Base-by-base conservation (phyloP, 495 filamentous ascomycete genomes). In the Talaromyces borbonicus region DNA sequence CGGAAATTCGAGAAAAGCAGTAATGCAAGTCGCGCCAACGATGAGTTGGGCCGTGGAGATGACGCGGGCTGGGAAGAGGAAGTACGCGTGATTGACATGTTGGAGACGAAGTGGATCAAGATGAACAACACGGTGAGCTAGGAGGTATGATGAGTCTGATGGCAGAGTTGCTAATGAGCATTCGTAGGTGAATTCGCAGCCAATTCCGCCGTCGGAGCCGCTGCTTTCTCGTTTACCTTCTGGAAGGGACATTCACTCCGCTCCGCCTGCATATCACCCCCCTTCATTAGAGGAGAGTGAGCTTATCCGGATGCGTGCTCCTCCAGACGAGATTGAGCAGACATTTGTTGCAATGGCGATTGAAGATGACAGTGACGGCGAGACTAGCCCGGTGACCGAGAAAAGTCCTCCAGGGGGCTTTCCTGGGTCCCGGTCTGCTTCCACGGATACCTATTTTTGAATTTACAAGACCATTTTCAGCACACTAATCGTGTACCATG, bases 31-130 rank as follows among this genome's bases (percentile, higher is more conserved):
- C n/a, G n/a, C n/a, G n/a, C n/a, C n/a, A n/a, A n/a, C 4, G 80
- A 79, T 3, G 68, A 72, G 14, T 57, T 74, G 25, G 75, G 79
- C 37, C 87, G 89, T 74, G 90, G 90, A 0, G 69, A 81, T 38
- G 87, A 94, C 65, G 92, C 83, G 0, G 92, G 92, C 0, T 77
- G 73, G 50, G 59, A 84, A 15, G 92, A 96, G 56, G 92, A 98
- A 63, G 76, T 73, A n/a, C 69, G 85, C 38, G 84, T 95, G 1
- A 71, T 94, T 49, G 81, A 90, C 51, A 87, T 85, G 80, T 61
- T 98, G 44, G 83, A 94, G 58, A 71, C 69, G 38, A 95, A 94
- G 59, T 98, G 92, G 92, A 75, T 73, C 24, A 87, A 87, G 64
- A 78, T 85, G 66, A 98, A 98, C 60, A 87, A 95, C 65, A 93